Base-by-base conservation (phyloP, 257 asterid species). In the Fraxinus cuspidata region DNA sequence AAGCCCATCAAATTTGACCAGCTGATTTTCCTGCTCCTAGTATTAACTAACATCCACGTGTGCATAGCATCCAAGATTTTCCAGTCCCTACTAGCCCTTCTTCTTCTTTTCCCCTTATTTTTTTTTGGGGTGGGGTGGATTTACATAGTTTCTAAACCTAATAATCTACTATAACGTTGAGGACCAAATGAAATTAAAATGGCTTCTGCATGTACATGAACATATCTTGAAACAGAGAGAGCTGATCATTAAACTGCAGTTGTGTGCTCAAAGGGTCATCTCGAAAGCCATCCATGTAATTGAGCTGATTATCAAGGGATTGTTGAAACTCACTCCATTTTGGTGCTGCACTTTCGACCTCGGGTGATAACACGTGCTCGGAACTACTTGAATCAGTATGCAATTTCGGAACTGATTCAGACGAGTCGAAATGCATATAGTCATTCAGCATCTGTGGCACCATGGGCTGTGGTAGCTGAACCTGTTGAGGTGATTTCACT, bases 371-470 rank as follows among this genome's bases (percentile, higher is more conserved):
- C 60, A 83, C 88, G 4, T 87, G 91, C 84, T 80, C 96, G 0
- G 96, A 89, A 83, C 92, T 82, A 42, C 94, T 91, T 11, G 96
- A 91, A 80, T 89, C 91, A 0, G 94, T 81, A 63, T 88, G 87
- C 84, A 83, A 65, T 83, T 85, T 90, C 2, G 88, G 92, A 23
- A 81, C 60, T 60, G 96, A 90, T 10, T 89, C 92, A 0, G 92
- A 85, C 5, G 87, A 23, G 37, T 89, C 91, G 8, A 86, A 84
- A 32, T 84, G 80, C 68, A 78, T 7, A 23, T 79, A 83, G 32
- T 78, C 86, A 3, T 53, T 75, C 82, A 16, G 63, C 38, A n/a
- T 71, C n/a, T 72, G 79, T 1, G 72, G 60, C 9, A 71, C 74
- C 35, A 32, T 2, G 65, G 37, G 31, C 21, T 56, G 42, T 34